phyloP scores from a whole-genome alignment of 2,329 filamentous ascomycete genomes.

The Daldinia sp. region DNA sequence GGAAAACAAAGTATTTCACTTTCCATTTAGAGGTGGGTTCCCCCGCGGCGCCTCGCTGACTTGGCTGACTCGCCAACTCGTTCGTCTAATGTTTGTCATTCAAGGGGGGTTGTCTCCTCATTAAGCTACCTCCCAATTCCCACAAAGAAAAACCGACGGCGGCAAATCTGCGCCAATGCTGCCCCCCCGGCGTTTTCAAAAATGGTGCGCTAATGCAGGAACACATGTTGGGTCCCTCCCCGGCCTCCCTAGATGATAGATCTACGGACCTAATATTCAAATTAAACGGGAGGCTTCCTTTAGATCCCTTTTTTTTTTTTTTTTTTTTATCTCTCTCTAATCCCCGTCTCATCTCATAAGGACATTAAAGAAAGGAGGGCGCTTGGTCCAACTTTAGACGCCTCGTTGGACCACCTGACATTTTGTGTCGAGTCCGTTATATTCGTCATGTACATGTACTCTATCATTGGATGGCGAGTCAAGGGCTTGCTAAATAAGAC shows the following conservation, averaged over 20 bases:
- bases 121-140: conserved; percentile 9
- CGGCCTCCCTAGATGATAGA: conserved; percentile 10
- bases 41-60: conserved; percentile 28
- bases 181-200: conserved; percentile 29
- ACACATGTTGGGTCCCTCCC: conserved; percentile 38
- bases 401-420: conserved; percentile 16
- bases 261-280: conserved; percentile 17
- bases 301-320: conserved; percentile 7
- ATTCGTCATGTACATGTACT: background rate
- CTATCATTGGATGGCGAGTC: conserved; percentile 23
- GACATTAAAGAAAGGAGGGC: conserved; percentile 4
- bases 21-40: conserved; percentile 6
- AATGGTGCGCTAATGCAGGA: conserved; percentile 50
- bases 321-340: background rate
- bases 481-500: conserved; percentile 24
- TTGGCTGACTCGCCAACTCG: conserved; percentile 17
- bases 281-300: conserved; percentile 17
- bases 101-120: conserved; percentile 31
- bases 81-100: conserved; percentile 27
- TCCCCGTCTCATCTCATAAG: background rate
- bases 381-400: conserved; percentile 33
- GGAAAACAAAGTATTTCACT: background rate
- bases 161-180: conserved; percentile 37
- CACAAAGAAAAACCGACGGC: conserved; percentile 20
- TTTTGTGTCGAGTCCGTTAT: conserved; percentile 13